Conservation (phyloP, 192 early-diverging fungal genomes). For the Thamnidium elegans region DNA sequence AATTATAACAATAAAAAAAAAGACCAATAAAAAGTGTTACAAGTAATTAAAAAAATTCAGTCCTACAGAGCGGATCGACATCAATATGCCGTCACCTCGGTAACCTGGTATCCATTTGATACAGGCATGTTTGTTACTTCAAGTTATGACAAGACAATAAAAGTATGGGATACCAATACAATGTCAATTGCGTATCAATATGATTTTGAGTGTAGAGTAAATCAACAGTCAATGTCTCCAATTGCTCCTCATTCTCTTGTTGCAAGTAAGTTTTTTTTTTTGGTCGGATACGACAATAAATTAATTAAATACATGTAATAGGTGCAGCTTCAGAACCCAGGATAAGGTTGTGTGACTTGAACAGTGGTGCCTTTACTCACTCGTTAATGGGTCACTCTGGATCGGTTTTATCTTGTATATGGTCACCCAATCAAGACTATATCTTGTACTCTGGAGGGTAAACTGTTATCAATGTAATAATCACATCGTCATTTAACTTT, state of each 20-base stretch:
- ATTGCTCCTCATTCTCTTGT: slow-evolving; percentile 73
- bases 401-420: slow-evolving; percentile 56
- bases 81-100: slow-evolving; percentile 61
- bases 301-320: slow-evolving; percentile 18
- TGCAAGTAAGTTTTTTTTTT: slow-evolving; percentile 51
- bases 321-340: slow-evolving; percentile 63
- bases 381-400: slow-evolving; percentile 60
- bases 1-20: not conserved
- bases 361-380: slow-evolving; percentile 54
- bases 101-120: slow-evolving; percentile 83
- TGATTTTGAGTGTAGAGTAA: slow-evolving; percentile 64
- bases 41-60: not conserved
- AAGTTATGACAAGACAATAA: slow-evolving; percentile 73
- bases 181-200: slow-evolving; percentile 72
- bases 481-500: slow-evolving; percentile 1
- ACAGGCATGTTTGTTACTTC: slow-evolving; percentile 80
- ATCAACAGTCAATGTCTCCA: slow-evolving; percentile 71
- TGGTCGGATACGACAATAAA: not conserved
- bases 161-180: slow-evolving; percentile 77
- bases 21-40: not conserved
- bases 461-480: too few relatives aligned
- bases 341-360: slow-evolving; percentile 80
- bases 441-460: slow-evolving; percentile 74
- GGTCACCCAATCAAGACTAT: slow-evolving; percentile 75
- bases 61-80: slow-evolving; percentile 48